Conservation (phyloP, 371 early-diverging fungal species). For the Mucor ambiguus region DNA sequence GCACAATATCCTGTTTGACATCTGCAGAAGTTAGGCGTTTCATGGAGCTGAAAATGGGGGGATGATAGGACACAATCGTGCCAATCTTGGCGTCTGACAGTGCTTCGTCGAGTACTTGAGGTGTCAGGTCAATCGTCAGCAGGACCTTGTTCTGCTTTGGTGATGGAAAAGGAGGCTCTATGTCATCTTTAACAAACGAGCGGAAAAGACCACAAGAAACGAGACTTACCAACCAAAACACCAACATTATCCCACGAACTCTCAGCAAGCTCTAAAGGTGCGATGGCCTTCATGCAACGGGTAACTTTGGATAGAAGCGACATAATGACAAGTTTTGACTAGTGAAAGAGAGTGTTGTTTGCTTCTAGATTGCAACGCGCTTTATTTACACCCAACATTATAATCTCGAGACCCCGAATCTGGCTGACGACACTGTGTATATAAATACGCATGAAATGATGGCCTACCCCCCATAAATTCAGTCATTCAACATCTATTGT, state of each 20-base stretch:
- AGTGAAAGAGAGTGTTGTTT: slow-evolving; percentile 9
- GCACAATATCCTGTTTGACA: slow-evolving; percentile 79
- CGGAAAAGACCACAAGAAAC: neutral
- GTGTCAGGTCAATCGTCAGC: slow-evolving; percentile 94
- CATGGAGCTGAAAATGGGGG: slow-evolving; percentile 90
- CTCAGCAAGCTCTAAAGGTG: slow-evolving; percentile 89
- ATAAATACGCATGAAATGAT: neutral
- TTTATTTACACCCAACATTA: neutral
- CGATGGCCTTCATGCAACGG: slow-evolving; percentile 78
- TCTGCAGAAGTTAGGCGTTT: slow-evolving; percentile 81
- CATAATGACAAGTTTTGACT: slow-evolving; percentile 34
- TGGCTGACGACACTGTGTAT: neutral
- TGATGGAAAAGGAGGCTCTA: slow-evolving; percentile 77
- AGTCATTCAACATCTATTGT: neutral
- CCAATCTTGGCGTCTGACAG: slow-evolving; percentile 81
- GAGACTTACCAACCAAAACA: slow-evolving; percentile 71
- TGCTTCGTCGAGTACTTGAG: slow-evolving; percentile 90
- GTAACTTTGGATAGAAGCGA: slow-evolving; percentile 61
- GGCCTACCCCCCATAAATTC: neutral
- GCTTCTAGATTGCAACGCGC: neutral
- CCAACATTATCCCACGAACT: slow-evolving; percentile 98
- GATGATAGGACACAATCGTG: slow-evolving; percentile 95
- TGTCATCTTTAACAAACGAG: neutral
- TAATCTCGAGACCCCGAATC: neutral
- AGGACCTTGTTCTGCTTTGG: slow-evolving; percentile 78